Evolutionary conservation across 2,329 filamentous ascomycete genomes (phyloP).

Genomic region (Hypoxylon sp.): DNA sequence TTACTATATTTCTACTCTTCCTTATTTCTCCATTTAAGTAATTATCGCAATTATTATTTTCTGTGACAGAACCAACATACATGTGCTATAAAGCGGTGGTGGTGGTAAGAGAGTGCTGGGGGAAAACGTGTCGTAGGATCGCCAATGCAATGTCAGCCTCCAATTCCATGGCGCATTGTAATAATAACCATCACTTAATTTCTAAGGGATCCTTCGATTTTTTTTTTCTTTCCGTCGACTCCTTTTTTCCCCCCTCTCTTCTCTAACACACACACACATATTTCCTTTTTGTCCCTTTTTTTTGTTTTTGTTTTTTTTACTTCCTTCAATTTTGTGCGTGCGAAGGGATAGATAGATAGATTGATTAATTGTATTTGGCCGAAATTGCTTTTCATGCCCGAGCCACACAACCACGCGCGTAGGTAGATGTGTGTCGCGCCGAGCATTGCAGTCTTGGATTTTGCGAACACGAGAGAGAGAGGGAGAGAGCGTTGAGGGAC

Average conservation of each 20-base stretch:
- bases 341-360: too few species aligned
- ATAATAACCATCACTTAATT: conserved; percentile 18
- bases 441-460: conserved; percentile 24
- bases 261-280: too few species aligned
- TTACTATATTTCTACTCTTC: too few species aligned
- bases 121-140: conserved; percentile 21
- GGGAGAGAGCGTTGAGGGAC: not conserved
- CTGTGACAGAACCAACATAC: too few species aligned
- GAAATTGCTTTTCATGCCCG: conserved; percentile 34
- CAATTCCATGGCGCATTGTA: conserved; percentile 22
- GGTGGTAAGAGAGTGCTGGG: not conserved
- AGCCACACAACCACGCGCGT: conserved; percentile 27
- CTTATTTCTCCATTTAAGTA: too few species aligned
- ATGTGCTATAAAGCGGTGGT: too few species aligned
- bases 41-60: too few species aligned
- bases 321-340: conserved; percentile 29
- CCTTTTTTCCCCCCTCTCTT: not conserved
- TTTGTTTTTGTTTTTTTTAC: conserved; percentile 3
- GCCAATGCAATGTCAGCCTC: conserved; percentile 30
- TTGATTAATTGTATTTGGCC: conserved; percentile 29
- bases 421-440: conserved; percentile 2
- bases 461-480: conserved; percentile 25
- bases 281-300: too few species aligned
- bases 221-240: conserved; percentile 9
- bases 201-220: conserved; percentile 19